phyloP scores from a whole-genome alignment of 257 asterid genomes.

The Coffea eugenioides region DNA sequence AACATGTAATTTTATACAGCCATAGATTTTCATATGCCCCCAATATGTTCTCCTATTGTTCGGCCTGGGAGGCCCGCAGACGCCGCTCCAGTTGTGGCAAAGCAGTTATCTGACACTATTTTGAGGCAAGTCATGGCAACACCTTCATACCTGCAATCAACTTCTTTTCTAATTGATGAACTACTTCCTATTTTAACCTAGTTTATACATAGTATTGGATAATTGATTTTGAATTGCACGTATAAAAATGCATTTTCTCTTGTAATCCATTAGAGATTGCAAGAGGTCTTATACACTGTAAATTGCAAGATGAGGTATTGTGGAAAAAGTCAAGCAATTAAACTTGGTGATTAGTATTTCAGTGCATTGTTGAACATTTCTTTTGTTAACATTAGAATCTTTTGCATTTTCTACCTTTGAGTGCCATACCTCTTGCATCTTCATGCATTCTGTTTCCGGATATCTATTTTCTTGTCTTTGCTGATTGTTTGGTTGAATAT shows the following conservation, averaged over 20 bases:
- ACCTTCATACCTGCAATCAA: background rate
- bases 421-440: background rate
- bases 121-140: conserved; percentile 51
- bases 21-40: conserved; percentile 94
- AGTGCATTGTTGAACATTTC: background rate
- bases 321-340: background rate
- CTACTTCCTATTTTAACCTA: background rate
- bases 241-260: background rate
- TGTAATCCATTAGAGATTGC: background rate
- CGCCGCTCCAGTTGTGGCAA: conserved; percentile 77
- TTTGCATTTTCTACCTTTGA: background rate
- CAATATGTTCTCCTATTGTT: conserved; percentile 90
- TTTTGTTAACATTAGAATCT: background rate
- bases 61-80: conserved; percentile 99
- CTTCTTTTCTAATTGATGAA: background rate
- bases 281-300: background rate
- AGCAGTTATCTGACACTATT: conserved; percentile 80
- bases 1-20: conserved; percentile 42
- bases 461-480: background rate
- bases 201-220: background rate
- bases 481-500: conserved; percentile 18
- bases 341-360: background rate
- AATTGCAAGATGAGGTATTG: background rate
- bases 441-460: background rate
- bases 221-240: background rate